Evolutionary conservation across 2,329 filamentous ascomycete species (phyloP).

Genomic region (Epichloe hybrida): DNA sequence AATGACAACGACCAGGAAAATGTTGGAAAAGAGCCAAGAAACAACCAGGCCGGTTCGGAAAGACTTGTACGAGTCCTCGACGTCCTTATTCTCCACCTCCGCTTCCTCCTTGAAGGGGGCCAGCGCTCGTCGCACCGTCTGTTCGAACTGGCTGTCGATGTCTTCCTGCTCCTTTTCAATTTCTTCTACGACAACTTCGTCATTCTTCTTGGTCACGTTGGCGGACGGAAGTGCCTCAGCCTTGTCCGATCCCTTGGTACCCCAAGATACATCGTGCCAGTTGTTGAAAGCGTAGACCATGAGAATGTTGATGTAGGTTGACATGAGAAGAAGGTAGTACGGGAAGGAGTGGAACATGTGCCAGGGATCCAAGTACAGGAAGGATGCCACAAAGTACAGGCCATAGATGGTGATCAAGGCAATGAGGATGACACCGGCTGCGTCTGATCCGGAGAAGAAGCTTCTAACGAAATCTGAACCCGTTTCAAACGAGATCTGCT

Average conservation of each 20-base stretch:
- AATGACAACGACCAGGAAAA: slow-evolving; percentile 69
- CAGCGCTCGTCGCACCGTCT: slow-evolving; percentile 86
- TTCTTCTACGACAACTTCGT: slow-evolving; percentile 89
- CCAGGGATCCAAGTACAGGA: slow-evolving; percentile 97
- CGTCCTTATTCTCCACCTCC: slow-evolving; percentile 70
- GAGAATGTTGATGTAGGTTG: slow-evolving; percentile 97
- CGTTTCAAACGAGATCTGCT: slow-evolving; percentile 53
- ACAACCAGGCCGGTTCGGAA: slow-evolving; percentile 94
- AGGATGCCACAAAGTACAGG: slow-evolving; percentile 91
- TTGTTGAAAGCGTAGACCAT: slow-evolving; percentile 99
- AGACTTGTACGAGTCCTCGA: slow-evolving; percentile 98
- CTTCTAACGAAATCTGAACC: slow-evolving; percentile 59
- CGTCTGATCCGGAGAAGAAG: slow-evolving; percentile 66
- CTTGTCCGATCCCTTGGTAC: slow-evolving; percentile 97
- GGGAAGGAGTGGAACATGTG: slow-evolving; percentile 99
- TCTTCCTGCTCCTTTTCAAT: slow-evolving; percentile 93
- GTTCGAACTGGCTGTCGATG: slow-evolving; percentile 94
- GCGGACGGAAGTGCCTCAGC: slow-evolving; percentile 85
- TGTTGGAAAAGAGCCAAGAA: slow-evolving; percentile 95
- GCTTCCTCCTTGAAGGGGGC: slow-evolving; percentile 65
- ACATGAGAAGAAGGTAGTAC: slow-evolving; percentile 83
- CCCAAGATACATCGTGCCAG: slow-evolving; percentile 99
- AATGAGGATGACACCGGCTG: slow-evolving; percentile 86
- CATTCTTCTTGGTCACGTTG: slow-evolving; percentile 75
- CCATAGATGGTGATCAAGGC: slow-evolving; percentile 90